Percentiles rank a stretch among this genome's conserved stretches.
phyloP scores from a whole-genome alignment of 257 asterid species.

The Solanum gandarillasii region DNA sequence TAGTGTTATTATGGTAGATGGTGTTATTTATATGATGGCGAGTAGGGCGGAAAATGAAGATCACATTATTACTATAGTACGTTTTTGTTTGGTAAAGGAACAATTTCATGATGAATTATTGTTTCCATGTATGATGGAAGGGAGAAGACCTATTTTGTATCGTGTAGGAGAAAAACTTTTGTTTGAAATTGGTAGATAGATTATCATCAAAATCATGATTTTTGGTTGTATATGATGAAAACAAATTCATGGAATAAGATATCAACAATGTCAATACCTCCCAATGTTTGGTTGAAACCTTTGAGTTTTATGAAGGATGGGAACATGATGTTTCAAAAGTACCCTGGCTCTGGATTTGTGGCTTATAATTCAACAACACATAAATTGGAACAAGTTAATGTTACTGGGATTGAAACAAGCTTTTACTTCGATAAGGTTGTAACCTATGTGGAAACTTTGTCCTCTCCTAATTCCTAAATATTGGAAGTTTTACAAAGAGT shows the following conservation, averaged over 20 bases:
- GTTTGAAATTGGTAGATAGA: no score
- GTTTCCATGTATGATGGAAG: background rate
- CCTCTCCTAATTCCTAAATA: background rate
- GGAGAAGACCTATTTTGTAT: background rate
- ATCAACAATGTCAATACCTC: background rate
- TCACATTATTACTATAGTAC: no score
- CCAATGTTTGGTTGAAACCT: background rate
- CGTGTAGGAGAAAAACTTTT: background rate
- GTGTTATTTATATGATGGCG: background rate
- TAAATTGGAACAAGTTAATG: background rate
- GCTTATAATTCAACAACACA: background rate
- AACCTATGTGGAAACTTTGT: background rate
- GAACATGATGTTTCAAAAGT: background rate
- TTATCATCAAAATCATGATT: background rate
- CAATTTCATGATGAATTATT: background rate
- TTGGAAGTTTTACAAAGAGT: no score
- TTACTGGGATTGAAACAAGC: background rate
- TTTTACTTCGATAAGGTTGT: background rate
- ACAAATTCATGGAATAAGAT: no score
- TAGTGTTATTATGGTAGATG: no score
- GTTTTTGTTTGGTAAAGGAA: no score
- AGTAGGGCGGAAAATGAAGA: background rate
- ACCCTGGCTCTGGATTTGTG: background rate
- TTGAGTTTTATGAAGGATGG: background rate
- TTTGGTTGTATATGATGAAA: background rate